These are phyloP conservation scores for Solanum sitiens DNA, from an alignment of 257 asterid genomes.

Conservation along the genomic window DNA sequence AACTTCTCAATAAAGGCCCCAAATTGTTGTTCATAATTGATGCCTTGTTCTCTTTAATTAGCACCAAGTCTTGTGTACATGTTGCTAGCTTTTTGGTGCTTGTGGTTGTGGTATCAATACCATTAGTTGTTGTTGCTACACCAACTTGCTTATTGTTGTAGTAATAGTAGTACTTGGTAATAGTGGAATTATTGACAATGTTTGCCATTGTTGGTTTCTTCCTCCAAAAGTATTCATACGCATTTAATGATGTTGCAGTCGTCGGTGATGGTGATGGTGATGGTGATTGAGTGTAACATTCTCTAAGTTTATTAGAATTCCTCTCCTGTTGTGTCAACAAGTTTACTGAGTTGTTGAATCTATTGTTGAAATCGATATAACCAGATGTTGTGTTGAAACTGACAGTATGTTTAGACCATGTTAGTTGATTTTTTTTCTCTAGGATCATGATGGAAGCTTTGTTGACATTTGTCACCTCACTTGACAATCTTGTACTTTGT, in stretches of 20 bases:
- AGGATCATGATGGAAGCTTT: slow-evolving; percentile 24
- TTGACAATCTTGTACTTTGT: slow-evolving; percentile 11
- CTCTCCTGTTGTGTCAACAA: slow-evolving; percentile 3
- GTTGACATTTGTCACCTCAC: slow-evolving; percentile 27
- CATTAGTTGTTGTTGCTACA: not conserved
- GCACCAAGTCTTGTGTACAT: slow-evolving; percentile 26
- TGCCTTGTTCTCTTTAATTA: slow-evolving; percentile 28
- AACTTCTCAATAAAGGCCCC: slow-evolving; percentile 34
- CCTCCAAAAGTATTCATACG: slow-evolving; percentile 67
- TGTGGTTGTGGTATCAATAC: not conserved
- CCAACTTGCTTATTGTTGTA: not conserved
- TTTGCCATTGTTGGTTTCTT: slow-evolving; percentile 18
- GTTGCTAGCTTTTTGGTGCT: slow-evolving; percentile 3
- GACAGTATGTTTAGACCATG: slow-evolving; percentile 15
- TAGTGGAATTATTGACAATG: slow-evolving; percentile 7
- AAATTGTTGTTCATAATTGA: slow-evolving; percentile 3
- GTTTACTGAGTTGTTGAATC: slow-evolving; percentile 12
- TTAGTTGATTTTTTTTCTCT: slow-evolving; percentile 25
- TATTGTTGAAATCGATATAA: not conserved
- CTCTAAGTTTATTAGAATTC: not conserved
- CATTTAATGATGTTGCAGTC: slow-evolving; percentile 34
- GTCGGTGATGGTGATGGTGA: slow-evolving; percentile 12
- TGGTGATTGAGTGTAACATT: not conserved
- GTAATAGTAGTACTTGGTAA: not conserved
- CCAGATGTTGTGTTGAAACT: not conserved